phyloP scores from a whole-genome alignment of 2,329 filamentous ascomycete genomes.

The Monilinia fructigena region DNA sequence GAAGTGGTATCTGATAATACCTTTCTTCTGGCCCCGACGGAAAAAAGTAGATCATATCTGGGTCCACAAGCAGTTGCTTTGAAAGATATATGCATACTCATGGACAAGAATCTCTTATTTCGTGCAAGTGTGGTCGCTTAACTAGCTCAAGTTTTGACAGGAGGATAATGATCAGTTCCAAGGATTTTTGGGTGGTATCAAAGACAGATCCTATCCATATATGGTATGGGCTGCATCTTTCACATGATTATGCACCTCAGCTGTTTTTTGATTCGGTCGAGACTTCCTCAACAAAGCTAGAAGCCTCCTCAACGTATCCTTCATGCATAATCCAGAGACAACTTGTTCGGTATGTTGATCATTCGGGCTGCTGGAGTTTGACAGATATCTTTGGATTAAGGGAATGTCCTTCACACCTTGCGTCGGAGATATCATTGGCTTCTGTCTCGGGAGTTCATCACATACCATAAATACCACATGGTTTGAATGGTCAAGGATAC shows the following conservation, averaged over 20 bases:
- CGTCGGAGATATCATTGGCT: not conserved
- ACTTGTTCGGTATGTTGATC: not conserved
- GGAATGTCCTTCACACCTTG: not conserved
- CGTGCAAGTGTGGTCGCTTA: not conserved
- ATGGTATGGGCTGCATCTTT: not conserved
- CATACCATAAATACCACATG: not conserved
- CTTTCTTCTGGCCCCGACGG: not conserved
- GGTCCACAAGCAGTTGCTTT: not conserved
- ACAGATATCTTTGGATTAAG: not conserved
- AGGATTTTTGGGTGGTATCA: not conserved
- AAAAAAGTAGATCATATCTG: not conserved
- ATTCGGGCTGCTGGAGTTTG: not conserved
- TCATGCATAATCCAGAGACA: not conserved
- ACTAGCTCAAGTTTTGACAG: not conserved
- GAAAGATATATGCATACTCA: not conserved
- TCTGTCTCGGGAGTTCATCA: not conserved
- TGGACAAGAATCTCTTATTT: not conserved
- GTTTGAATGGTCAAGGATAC: not conserved
- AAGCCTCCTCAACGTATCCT: not conserved
- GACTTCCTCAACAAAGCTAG: not conserved
- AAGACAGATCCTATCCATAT: not conserved
- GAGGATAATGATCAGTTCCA: not conserved
- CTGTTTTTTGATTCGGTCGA: not conserved
- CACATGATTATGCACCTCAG: not conserved
- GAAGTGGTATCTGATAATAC: not conserved